Conservation (phyloP, 495 filamentous ascomycete genomes). For the Lindgomyces ingoldianus region DNA sequence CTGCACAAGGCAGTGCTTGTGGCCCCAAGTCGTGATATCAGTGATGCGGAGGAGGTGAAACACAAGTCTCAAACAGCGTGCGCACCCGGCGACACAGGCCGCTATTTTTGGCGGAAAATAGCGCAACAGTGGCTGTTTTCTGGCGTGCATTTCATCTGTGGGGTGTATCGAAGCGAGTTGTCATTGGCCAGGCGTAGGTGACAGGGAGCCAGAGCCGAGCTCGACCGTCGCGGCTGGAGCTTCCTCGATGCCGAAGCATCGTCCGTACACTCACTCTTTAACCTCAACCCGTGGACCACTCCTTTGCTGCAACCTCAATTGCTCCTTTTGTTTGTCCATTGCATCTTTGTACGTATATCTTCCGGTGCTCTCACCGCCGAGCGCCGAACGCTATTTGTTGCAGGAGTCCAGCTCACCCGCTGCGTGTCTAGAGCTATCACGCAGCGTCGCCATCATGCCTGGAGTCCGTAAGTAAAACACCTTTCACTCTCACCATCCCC, state of each 20-base stretch:
- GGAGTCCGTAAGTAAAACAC: slow-evolving; percentile 38
- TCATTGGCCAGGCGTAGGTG: slow-evolving; percentile 3
- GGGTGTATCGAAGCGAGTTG: neutral
- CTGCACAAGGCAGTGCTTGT: slow-evolving; percentile 19
- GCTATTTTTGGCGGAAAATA: slow-evolving; percentile 26
- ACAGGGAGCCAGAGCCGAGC: neutral
- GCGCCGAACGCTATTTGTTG: neutral
- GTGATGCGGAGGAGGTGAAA: slow-evolving; percentile 12
- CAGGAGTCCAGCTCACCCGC: neutral
- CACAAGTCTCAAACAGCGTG: slow-evolving; percentile 25
- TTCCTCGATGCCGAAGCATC: slow-evolving; percentile 1
- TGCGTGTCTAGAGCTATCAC: neutral
- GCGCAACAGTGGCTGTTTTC: neutral
- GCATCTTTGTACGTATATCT: neutral
- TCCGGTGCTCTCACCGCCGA: neutral
- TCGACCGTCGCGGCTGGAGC: slow-evolving; percentile 11
- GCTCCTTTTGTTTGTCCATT: neutral
- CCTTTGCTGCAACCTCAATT: neutral
- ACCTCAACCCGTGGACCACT: neutral
- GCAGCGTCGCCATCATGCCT: slow-evolving; percentile 33
- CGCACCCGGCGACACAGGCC: neutral
- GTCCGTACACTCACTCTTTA: neutral
- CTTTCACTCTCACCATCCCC: neutral
- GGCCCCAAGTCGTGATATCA: neutral
- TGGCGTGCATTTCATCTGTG: slow-evolving; percentile 2